Evolutionary conservation across 148 eudicot species (phyloP).

Genomic region (Euryodendron excelsum): DNA sequence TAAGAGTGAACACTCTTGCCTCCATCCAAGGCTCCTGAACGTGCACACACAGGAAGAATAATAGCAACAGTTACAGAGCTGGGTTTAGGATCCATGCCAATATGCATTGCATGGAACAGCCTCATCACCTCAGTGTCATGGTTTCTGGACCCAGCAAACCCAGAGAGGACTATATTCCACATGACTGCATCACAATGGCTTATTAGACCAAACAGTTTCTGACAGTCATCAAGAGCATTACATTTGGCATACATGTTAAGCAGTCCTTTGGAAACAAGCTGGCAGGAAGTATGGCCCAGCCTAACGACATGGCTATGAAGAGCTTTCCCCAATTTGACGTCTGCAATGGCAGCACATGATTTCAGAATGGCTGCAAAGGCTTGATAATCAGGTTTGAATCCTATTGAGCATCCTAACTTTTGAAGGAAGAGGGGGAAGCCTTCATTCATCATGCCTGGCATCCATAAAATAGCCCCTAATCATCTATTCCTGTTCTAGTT

Average conservation of each 20-base stretch:
- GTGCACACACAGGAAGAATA: constrained; percentile 59
- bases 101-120: constrained; percentile 45
- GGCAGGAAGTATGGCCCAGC: constrained; percentile 59
- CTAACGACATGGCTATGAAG: constrained; percentile 56
- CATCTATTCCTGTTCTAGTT: too few relatives aligned
- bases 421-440: constrained; percentile 23
- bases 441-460: constrained; percentile 32
- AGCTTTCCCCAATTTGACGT: constrained; percentile 44
- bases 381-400: constrained; percentile 41
- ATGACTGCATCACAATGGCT: constrained; percentile 39
- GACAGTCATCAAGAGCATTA: constrained; percentile 48
- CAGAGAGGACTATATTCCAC: constrained; percentile 74
- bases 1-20: constrained; percentile 59
- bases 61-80: constrained; percentile 59
- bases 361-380: constrained; percentile 48
- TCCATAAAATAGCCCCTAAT: too few relatives aligned
- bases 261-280: constrained; percentile 51
- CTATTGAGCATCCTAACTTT: constrained; percentile 29
- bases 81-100: constrained; percentile 29
- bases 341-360: constrained; percentile 45
- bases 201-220: constrained; percentile 40
- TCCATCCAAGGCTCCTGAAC: constrained; percentile 28
- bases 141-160: constrained; percentile 47
- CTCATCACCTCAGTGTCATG: constrained; percentile 51
- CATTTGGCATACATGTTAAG: constrained; percentile 77